phyloP scores from a whole-genome alignment of 495 filamentous ascomycete species.

The Staphylotrichum longicolle region DNA sequence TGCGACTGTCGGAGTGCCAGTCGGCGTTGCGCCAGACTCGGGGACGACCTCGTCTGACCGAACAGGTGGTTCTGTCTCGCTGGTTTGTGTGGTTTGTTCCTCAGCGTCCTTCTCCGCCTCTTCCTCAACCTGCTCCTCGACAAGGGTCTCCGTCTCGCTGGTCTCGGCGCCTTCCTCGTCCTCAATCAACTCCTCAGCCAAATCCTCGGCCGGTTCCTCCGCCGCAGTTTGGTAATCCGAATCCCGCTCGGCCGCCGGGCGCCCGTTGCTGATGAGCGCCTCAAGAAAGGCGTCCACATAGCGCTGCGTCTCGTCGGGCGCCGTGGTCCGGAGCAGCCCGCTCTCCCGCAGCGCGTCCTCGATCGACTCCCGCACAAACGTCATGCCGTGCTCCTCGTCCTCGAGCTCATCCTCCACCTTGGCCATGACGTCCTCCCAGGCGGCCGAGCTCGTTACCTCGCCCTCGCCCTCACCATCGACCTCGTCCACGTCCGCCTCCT shows the following conservation, averaged over 20 bases:
- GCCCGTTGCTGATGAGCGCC: conserved; percentile 34
- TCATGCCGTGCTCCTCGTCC: conserved; percentile 51
- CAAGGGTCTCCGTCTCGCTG: not conserved
- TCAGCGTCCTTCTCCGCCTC: not conserved
- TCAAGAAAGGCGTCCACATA: conserved; percentile 43
- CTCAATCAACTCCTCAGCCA: too few relatives aligned
- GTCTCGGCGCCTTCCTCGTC: too few relatives aligned
- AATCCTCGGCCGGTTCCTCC: not conserved
- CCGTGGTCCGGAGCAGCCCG: conserved; percentile 40
- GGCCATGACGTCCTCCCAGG: conserved; percentile 54
- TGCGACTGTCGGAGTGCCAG: not conserved
- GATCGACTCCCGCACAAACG: conserved; percentile 43
- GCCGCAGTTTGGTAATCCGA: conserved; percentile 8
- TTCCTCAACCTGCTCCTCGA: conserved; percentile 16
- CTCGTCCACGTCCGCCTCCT: conserved; percentile 27
- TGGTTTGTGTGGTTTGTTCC: too few relatives aligned
- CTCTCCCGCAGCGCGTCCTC: conserved; percentile 45
- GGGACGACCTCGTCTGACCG: not conserved
- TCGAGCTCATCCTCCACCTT: conserved; percentile 56
- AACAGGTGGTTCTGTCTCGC: not conserved
- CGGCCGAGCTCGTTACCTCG: conserved; percentile 26
- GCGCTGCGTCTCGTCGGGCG: conserved; percentile 35
- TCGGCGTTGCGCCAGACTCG: conserved; percentile 6
- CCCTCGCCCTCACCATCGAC: conserved; percentile 29
- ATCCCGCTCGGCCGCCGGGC: not conserved